These are phyloP conservation scores for Austroboletus niveus DNA, from an alignment of 1,284 basidiomycete species.

Conservation along the genomic window DNA sequence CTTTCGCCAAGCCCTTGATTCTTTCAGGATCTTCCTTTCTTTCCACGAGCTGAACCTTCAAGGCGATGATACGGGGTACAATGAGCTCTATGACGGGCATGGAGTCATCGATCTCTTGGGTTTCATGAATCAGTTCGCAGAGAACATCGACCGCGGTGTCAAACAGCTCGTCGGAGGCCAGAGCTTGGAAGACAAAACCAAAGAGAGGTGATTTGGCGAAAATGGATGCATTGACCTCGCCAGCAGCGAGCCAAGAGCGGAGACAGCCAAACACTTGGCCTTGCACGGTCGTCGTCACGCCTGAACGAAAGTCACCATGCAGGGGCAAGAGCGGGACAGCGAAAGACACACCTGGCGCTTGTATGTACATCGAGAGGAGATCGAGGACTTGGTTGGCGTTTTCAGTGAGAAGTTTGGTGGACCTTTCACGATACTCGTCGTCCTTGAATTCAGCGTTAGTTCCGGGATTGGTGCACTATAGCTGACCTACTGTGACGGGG, in stretches of 20 bases:
- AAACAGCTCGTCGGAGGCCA: constrained; percentile 85
- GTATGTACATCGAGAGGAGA: constrained; percentile 86
- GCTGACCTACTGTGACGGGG: constrained; percentile 73
- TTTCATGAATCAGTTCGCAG: constrained; percentile 96
- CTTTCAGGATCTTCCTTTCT: constrained; percentile 80
- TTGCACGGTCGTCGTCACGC: constrained; percentile 83
- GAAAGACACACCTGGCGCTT: constrained; percentile 70
- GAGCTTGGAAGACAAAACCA: constrained; percentile 78
- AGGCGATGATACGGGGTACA: constrained; percentile 76
- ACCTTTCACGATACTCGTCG: constrained; percentile 74
- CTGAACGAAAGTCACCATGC: constrained; percentile 40
- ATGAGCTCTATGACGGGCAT: constrained; percentile 87
- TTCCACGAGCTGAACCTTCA: constrained; percentile 63
- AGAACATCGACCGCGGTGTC: constrained; percentile 91
- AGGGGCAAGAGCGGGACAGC: neutral
- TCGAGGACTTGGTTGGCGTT: constrained; percentile 77
- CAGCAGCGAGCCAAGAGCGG: constrained; percentile 85
- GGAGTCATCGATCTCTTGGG: constrained; percentile 96
- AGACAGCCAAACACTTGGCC: constrained; percentile 85
- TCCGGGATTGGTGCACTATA: neutral
- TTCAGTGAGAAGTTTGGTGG: constrained; percentile 63
- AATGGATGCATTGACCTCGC: constrained; percentile 71
- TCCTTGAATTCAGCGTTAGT: constrained; percentile 47
- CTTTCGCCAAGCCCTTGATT: constrained; percentile 86
- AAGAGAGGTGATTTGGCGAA: constrained; percentile 86